phyloP scores from a whole-genome alignment of 2,329 filamentous ascomycete genomes.

The Spiromastix sp. region DNA sequence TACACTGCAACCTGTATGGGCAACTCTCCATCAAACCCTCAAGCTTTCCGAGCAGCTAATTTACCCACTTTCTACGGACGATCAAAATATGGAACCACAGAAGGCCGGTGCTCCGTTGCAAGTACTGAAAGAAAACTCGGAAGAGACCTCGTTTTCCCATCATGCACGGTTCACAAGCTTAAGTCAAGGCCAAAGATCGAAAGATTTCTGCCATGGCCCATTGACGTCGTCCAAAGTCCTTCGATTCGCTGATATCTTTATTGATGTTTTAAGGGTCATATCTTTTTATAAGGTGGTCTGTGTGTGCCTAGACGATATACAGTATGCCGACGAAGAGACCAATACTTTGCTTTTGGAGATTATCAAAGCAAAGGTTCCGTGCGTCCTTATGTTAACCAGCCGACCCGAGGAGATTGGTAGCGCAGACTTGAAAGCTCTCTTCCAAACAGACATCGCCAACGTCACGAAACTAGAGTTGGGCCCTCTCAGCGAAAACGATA shows the following conservation, averaged over 20 bases:
- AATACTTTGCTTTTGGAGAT: slow-evolving; percentile 75
- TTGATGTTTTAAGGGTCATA: slow-evolving; percentile 75
- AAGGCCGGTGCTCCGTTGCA: slow-evolving; percentile 17
- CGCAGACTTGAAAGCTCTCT: slow-evolving; percentile 29
- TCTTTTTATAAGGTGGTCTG: slow-evolving; percentile 79
- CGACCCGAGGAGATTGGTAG: slow-evolving; percentile 54
- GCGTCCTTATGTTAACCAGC: slow-evolving; percentile 72
- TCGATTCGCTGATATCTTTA: slow-evolving; percentile 74
- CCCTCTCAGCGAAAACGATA: slow-evolving; percentile 68
- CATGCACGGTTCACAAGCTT: slow-evolving; percentile 23
- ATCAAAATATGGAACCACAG: slow-evolving; percentile 14
- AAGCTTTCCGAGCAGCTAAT: slow-evolving; percentile 57
- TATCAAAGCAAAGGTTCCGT: slow-evolving; percentile 64
- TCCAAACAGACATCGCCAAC: slow-evolving; percentile 41
- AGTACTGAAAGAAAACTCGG: slow-evolving; percentile 20
- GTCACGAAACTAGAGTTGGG: slow-evolving; percentile 61
- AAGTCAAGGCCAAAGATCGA: slow-evolving; percentile 25
- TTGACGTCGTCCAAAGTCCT: slow-evolving; percentile 42
- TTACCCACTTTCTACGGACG: slow-evolving; percentile 28
- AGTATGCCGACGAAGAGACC: slow-evolving; percentile 82
- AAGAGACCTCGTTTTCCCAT: slow-evolving; percentile 22
- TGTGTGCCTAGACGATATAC: slow-evolving; percentile 78
- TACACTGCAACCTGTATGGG: slow-evolving; percentile 49
- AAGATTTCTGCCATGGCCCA: slow-evolving; percentile 19
- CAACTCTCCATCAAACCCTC: slow-evolving; percentile 45